Evolutionary conservation across 2,329 filamentous ascomycete genomes (phyloP).

Genomic region (Scedosporium minutisporum): DNA sequence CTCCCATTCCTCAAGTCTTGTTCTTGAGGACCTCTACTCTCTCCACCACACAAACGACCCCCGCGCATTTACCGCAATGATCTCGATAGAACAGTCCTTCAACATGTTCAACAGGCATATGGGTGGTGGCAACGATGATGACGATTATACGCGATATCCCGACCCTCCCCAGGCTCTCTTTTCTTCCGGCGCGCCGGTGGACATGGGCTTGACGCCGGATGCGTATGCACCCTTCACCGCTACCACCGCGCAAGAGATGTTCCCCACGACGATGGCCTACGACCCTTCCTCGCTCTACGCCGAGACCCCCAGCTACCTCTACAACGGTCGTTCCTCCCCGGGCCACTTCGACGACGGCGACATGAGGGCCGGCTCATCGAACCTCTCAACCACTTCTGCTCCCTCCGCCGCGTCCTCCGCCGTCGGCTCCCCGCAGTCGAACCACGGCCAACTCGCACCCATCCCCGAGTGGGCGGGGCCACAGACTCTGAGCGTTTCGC

Average conservation of each 20-base stretch:
- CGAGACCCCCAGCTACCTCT: conserved; percentile 33
- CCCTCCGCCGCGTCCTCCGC: conserved; percentile 58
- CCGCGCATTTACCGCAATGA: background rate
- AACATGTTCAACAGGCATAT: conserved; percentile 4
- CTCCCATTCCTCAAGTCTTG: background rate
- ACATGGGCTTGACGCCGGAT: conserved; percentile 38
- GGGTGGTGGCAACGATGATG: background rate
- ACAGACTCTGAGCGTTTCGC: conserved; percentile 44
- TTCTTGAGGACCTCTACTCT: background rate
- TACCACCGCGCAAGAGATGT: conserved; percentile 13
- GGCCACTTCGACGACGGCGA: conserved; percentile 42
- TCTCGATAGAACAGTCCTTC: conserved; percentile 3
- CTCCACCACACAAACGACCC: background rate
- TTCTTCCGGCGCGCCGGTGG: conserved; percentile 32
- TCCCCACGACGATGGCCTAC: conserved; percentile 33
- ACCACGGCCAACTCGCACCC: conserved; percentile 45
- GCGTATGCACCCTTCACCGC: conserved; percentile 29
- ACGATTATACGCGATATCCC: conserved; percentile 35
- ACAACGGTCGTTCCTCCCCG: conserved; percentile 37
- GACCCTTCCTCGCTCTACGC: conserved; percentile 36
- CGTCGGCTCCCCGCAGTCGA: conserved; percentile 57
- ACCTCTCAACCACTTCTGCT: conserved; percentile 50
- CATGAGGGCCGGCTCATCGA: conserved; percentile 42
- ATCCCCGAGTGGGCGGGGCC: conserved; percentile 48
- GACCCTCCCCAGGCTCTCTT: conserved; percentile 32